Evolutionary conservation across 352 stramenopile genomes (phyloP).

Genomic region (Globisporangium emineosum): DNA sequence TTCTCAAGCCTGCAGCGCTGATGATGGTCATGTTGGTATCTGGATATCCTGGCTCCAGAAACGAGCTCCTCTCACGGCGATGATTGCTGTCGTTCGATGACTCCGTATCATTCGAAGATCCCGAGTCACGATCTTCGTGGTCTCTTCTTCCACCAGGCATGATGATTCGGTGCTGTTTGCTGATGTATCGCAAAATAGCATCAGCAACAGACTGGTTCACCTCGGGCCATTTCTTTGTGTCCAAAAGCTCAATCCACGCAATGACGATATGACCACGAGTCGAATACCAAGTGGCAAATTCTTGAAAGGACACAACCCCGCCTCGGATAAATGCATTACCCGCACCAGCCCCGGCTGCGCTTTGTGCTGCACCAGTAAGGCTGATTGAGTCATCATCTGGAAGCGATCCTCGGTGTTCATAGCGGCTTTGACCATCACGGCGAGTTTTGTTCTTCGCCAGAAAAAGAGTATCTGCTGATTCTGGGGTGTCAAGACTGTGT

Average conservation of each 20-base stretch:
- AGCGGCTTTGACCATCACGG: conserved; percentile 41
- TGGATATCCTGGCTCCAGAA: conserved; percentile 40
- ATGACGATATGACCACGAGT: conserved; percentile 79
- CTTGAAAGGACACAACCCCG: conserved; percentile 78
- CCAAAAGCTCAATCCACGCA: conserved; percentile 83
- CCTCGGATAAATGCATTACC: conserved; percentile 67
- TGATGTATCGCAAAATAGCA: conserved; percentile 76
- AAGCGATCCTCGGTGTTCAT: conserved; percentile 72
- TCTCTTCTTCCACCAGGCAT: conserved; percentile 13
- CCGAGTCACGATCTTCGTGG: conserved; percentile 41
- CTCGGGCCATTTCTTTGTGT: conserved; percentile 80
- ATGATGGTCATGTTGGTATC: conserved; percentile 32
- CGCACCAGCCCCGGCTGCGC: conserved; percentile 51
- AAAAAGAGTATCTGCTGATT: conserved; percentile 37
- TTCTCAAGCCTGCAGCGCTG: conserved; percentile 37
- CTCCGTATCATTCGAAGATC: conserved; percentile 61
- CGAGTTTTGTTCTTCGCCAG: conserved; percentile 30
- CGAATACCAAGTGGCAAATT: conserved; percentile 87
- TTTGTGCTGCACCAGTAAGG: conserved; percentile 51
- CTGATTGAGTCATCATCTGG: conserved; percentile 53
- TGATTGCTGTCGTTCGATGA: conserved; percentile 61
- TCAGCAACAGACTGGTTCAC: conserved; percentile 58
- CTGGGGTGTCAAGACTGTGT: conserved; percentile 55
- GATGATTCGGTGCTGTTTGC: conserved; percentile 61
- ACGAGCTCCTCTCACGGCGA: conserved; percentile 32